phyloP scores from a whole-genome alignment of 1,139 yeast species.

The Tardiomyces depauwii region DNA sequence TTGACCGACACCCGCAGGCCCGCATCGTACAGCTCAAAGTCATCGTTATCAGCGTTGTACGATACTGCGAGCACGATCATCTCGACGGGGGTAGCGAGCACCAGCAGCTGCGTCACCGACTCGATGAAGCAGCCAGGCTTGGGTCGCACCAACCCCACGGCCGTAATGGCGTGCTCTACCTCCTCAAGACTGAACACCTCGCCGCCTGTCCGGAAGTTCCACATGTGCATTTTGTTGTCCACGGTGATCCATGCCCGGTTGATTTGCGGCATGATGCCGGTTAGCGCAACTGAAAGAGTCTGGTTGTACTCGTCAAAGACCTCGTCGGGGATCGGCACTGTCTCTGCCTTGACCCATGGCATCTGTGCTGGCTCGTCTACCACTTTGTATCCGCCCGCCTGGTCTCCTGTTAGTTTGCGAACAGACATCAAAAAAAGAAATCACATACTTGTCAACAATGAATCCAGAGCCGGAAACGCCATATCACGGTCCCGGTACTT shows the following conservation, averaged over 20 bases:
- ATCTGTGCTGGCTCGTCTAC: too few relatives aligned
- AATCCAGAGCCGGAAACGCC: too few relatives aligned
- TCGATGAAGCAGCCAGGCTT: constrained; percentile 71
- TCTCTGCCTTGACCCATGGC: constrained; percentile 28
- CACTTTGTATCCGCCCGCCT: too few relatives aligned
- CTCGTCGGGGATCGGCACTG: constrained; percentile 70
- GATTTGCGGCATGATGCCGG: constrained; percentile 78
- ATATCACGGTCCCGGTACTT: too few relatives aligned
- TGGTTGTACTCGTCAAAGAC: constrained; percentile 65
- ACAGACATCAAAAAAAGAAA: too few relatives aligned
- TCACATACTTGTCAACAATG: too few relatives aligned
- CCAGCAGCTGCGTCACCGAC: constrained; percentile 56
- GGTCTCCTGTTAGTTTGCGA: too few relatives aligned
- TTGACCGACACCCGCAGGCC: constrained; percentile 70
- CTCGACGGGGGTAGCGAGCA: constrained; percentile 73
- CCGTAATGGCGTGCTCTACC: constrained; percentile 62
- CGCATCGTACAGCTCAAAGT: constrained; percentile 68
- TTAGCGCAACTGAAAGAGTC: constrained; percentile 56
- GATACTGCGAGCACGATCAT: constrained; percentile 70
- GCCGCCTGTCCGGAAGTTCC: constrained; percentile 62
- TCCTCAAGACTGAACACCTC: constrained; percentile 79
- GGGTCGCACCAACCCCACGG: constrained; percentile 71
- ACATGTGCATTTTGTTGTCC: constrained; percentile 70
- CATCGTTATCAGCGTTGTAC: constrained; percentile 37
- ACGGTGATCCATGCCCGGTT: constrained; percentile 81